Evolutionary conservation across 2,329 filamentous ascomycete genomes (phyloP).

Genomic region (Aspergillus pseudonomiae): DNA sequence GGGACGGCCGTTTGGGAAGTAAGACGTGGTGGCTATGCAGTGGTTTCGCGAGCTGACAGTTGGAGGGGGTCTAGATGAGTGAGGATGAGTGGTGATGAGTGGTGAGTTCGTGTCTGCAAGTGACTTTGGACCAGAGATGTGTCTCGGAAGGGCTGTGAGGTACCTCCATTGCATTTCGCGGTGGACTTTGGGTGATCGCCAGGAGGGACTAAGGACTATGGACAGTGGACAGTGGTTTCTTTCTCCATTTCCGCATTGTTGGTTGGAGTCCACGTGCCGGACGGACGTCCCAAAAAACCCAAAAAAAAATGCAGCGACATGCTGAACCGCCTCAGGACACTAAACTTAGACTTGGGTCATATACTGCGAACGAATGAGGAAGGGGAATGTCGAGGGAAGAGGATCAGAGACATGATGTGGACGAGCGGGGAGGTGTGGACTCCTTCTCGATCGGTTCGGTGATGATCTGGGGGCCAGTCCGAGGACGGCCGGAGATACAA

Average conservation of each 20-base stretch:
- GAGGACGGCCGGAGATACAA: not conserved
- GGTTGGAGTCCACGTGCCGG: not conserved
- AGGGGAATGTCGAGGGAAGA: not conserved
- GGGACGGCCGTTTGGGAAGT: not conserved
- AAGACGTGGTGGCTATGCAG: conserved; percentile 7
- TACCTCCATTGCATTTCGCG: not conserved
- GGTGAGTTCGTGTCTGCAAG: not conserved
- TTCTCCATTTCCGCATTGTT: not conserved
- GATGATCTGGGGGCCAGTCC: not conserved
- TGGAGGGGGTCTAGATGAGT: not conserved
- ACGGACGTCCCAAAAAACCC: not conserved
- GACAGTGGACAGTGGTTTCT: not conserved
- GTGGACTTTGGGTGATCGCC: not conserved
- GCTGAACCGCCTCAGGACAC: not conserved
- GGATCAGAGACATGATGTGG: not conserved
- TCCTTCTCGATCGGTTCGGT: not conserved
- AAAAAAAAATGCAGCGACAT: not conserved
- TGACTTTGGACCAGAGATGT: not conserved
- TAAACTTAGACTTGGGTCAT: not conserved
- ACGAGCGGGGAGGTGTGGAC: not conserved
- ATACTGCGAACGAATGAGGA: not conserved
- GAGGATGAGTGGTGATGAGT: not conserved
- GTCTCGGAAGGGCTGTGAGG: not conserved
- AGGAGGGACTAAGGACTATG: not conserved
- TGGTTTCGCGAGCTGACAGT: not conserved